Conservation (phyloP, 495 filamentous ascomycete species). For the Platismatia glauca region DNA sequence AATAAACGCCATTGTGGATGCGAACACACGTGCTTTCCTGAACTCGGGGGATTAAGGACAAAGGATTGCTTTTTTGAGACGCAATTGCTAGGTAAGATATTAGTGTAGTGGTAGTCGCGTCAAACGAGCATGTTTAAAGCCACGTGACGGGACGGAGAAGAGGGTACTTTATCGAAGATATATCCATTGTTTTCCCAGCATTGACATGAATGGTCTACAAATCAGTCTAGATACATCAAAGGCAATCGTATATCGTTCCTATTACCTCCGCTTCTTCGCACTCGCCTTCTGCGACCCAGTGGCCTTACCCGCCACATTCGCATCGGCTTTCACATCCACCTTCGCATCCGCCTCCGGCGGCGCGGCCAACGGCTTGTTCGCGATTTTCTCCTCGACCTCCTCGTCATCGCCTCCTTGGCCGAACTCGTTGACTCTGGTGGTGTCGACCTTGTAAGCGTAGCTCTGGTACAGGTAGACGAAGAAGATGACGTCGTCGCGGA, state of each 20-base stretch:
- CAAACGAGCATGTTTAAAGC: too few species aligned
- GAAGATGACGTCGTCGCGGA: conserved; percentile 95
- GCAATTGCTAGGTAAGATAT: too few species aligned
- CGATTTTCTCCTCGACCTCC: conserved; percentile 50
- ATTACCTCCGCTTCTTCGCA: conserved; percentile 1
- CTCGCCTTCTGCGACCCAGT: neutral
- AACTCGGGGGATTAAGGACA: too few species aligned
- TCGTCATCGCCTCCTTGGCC: conserved; percentile 91
- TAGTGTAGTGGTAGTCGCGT: too few species aligned
- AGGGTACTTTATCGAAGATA: too few species aligned
- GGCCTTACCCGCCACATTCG: neutral
- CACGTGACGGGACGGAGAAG: too few species aligned
- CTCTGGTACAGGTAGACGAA: conserved; percentile 97
- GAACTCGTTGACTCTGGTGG: conserved; percentile 90
- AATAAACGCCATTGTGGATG: too few species aligned
- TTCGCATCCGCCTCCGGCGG: conserved; percentile 21
- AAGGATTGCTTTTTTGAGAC: too few species aligned
- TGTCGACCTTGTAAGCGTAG: conserved; percentile 88
- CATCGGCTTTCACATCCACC: neutral
- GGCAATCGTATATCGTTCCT: neutral
- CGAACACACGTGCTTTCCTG: too few species aligned
- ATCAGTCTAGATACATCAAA: neutral
- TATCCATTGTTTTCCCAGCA: too few species aligned
- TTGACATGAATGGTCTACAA: neutral
- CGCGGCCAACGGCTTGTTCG: conserved; percentile 31